Evolutionary conservation across 768 basidiomycete genomes (phyloP).

Genomic region (Lactifluus volemus): DNA sequence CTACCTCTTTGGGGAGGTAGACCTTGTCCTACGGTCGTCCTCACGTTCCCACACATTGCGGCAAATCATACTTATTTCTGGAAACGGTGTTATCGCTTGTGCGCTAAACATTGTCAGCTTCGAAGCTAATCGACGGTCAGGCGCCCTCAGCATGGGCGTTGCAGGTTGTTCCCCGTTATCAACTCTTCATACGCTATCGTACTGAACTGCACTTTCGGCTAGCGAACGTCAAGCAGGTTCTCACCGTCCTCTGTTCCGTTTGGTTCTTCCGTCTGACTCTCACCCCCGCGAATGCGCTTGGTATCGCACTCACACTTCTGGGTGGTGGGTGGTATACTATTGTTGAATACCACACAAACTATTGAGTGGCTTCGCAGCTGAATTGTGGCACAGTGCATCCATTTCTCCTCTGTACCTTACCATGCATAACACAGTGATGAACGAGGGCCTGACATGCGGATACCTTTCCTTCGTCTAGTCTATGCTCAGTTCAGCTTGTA

Average conservation of each 20-base stretch:
- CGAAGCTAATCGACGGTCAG: slow-evolving; percentile 89
- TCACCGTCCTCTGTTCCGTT: slow-evolving; percentile 82
- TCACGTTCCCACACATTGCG: slow-evolving; percentile 25
- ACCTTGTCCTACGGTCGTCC: slow-evolving; percentile 35
- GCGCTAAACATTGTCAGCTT: slow-evolving; percentile 91
- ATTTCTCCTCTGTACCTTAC: background rate
- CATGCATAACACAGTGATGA: background rate
- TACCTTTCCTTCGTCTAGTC: background rate
- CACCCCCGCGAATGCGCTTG: slow-evolving; percentile 68
- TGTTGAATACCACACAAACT: slow-evolving; percentile 40
- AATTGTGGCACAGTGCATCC: background rate
- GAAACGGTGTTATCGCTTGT: slow-evolving; percentile 87
- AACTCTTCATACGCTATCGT: background rate
- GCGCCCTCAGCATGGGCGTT: slow-evolving; percentile 85
- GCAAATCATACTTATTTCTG: slow-evolving; percentile 37
- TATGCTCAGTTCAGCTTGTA: background rate
- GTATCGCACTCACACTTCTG: slow-evolving; percentile 73
- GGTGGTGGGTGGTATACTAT: slow-evolving; percentile 80
- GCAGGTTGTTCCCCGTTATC: slow-evolving; percentile 47
- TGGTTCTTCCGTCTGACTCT: slow-evolving; percentile 77
- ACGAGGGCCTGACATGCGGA: background rate
- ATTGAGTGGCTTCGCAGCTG: background rate
- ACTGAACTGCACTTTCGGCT: slow-evolving; percentile 1
- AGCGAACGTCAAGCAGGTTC: slow-evolving; percentile 91
- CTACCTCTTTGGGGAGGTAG: slow-evolving; percentile 72